Evolutionary conservation across 73 alveolate species (phyloP).

Genomic region (Stentor coeruleus): DNA sequence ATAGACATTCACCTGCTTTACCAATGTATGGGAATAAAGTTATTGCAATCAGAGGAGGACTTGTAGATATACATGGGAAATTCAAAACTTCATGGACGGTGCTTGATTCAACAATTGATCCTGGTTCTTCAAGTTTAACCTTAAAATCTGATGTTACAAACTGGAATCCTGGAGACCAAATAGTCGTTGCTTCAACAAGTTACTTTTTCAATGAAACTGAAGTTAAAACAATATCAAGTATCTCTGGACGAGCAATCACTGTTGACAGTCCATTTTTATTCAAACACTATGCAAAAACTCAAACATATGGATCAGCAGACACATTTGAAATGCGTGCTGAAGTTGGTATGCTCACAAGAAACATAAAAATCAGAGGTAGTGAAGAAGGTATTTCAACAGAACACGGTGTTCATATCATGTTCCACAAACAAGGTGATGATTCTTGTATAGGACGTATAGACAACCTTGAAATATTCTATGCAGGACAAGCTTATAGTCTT

Average conservation of each 20-base stretch:
- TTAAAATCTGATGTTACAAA: slow-evolving; percentile 48
- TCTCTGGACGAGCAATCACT: slow-evolving; percentile 30
- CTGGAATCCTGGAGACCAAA: slow-evolving; percentile 77
- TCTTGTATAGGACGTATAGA: slow-evolving; percentile 60
- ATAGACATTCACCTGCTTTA: slow-evolving; percentile 40
- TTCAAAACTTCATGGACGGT: slow-evolving; percentile 69
- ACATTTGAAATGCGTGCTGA: slow-evolving; percentile 73
- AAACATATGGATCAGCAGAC: slow-evolving; percentile 26
- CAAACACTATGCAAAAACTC: slow-evolving; percentile 53
- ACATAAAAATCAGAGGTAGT: slow-evolving; percentile 65
- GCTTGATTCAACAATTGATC: slow-evolving; percentile 50
- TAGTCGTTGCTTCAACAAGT: slow-evolving; percentile 68
- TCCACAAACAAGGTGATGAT: slow-evolving; percentile 56
- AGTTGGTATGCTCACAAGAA: slow-evolving; percentile 78
- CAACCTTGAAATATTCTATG: slow-evolving; percentile 61
- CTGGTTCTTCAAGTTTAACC: slow-evolving; percentile 46
- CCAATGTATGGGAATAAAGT: slow-evolving; percentile 81
- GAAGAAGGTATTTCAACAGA: slow-evolving; percentile 40
- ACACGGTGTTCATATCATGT: slow-evolving; percentile 77
- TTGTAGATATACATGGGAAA: slow-evolving; percentile 73
- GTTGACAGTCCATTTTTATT: slow-evolving; percentile 37
- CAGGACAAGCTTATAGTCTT: slow-evolving; percentile 75
- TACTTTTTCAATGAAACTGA: slow-evolving; percentile 61
- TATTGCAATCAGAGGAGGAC: slow-evolving; percentile 61
- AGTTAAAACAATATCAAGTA: slow-evolving; percentile 45